Evolutionary conservation across 129 eudicot genomes (phyloP).

Genomic region (Arctium minus): DNA sequence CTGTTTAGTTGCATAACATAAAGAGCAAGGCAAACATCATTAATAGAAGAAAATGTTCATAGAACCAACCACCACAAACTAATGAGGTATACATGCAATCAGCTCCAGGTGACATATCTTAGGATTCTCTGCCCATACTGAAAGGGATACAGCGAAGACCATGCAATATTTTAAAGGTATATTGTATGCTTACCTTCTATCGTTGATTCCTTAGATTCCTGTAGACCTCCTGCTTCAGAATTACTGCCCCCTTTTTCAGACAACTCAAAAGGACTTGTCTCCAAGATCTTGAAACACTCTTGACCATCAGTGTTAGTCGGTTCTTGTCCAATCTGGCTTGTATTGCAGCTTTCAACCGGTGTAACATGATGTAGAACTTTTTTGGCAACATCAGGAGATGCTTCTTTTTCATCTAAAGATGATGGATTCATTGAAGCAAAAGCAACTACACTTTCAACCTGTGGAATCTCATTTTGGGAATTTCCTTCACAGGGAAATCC

Average conservation of each 20-base stretch:
- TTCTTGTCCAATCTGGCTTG: slow-evolving; percentile 24
- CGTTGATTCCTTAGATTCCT: slow-evolving; percentile 21
- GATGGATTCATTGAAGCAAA: slow-evolving; percentile 20
- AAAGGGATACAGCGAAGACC: neutral
- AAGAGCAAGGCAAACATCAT: slow-evolving; percentile 7
- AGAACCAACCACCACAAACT: slow-evolving; percentile 3
- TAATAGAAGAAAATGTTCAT: neutral
- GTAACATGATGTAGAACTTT: slow-evolving; percentile 13
- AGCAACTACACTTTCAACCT: slow-evolving; percentile 20
- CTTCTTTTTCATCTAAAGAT: slow-evolving; percentile 29
- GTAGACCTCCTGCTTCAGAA: slow-evolving; percentile 25
- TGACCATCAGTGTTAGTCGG: slow-evolving; percentile 15
- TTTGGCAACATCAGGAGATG: slow-evolving; percentile 15
- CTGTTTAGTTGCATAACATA: neutral
- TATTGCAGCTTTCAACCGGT: slow-evolving; percentile 23
- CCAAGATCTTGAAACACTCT: slow-evolving; percentile 19
- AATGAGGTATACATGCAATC: neutral
- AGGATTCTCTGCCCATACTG: neutral
- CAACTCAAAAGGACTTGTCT: slow-evolving; percentile 15
- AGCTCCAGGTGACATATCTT: neutral
- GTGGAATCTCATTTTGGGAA: slow-evolving; percentile 17
- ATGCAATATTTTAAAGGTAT: neutral
- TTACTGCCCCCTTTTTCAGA: slow-evolving; percentile 9
- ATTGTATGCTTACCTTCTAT: slow-evolving; percentile 18
- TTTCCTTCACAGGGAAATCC: slow-evolving; percentile 24